These are phyloP conservation scores for Trichosanthes cucumerina DNA, from an alignment of 306 rosid genomes.

Conservation along the genomic window DNA sequence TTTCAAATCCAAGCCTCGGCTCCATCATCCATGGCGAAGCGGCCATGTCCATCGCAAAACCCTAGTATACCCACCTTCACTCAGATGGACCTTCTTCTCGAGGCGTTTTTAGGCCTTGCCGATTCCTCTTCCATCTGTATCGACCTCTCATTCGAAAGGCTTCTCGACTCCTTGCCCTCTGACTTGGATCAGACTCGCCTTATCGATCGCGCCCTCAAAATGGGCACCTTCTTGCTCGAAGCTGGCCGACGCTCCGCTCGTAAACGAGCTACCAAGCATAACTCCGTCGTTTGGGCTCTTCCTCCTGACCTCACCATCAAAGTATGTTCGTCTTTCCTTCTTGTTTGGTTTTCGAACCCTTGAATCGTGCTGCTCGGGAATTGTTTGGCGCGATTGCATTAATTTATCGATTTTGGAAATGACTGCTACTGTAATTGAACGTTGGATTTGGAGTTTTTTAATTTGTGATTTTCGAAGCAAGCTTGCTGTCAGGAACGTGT, in stretches of 20 bases:
- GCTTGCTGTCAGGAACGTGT: neutral
- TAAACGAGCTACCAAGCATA: slow-evolving; percentile 72
- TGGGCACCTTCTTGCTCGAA: slow-evolving; percentile 68
- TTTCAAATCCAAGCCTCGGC: slow-evolving; percentile 23
- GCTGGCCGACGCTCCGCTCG: slow-evolving; percentile 72
- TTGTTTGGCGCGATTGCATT: neutral
- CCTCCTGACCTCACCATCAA: slow-evolving; percentile 93
- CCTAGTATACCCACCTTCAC: slow-evolving; percentile 34
- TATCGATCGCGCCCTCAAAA: slow-evolving; percentile 71
- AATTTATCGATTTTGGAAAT: neutral
- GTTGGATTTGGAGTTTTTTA: neutral
- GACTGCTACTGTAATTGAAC: neutral
- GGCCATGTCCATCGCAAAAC: slow-evolving; percentile 83
- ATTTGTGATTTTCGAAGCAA: neutral
- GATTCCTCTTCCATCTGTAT: slow-evolving; percentile 40
- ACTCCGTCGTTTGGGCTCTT: slow-evolving; percentile 70
- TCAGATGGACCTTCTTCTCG: slow-evolving; percentile 36
- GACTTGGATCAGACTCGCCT: slow-evolving; percentile 53
- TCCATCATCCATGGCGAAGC: slow-evolving; percentile 66
- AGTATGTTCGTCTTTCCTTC: slow-evolving; percentile 17
- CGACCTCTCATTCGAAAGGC: slow-evolving; percentile 68
- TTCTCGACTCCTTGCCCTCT: slow-evolving; percentile 49
- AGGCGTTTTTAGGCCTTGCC: slow-evolving; percentile 46
- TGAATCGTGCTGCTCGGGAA: neutral
- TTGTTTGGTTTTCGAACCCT: neutral